phyloP scores from a whole-genome alignment of 202 grass and related monocot genomes.

The Musa balbisiana region DNA sequence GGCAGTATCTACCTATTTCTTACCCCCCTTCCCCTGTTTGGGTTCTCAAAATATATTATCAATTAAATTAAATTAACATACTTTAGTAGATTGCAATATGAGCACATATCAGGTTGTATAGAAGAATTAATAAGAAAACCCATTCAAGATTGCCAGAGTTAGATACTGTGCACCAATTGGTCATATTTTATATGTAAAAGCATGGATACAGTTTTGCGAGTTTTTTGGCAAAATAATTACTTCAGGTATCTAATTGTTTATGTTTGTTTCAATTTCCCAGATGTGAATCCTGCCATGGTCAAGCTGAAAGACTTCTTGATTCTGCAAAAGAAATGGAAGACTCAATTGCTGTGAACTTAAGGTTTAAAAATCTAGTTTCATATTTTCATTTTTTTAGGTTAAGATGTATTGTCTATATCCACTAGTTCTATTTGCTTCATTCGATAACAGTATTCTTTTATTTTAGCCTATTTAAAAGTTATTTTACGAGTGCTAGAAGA shows the following conservation, averaged over 20 bases:
- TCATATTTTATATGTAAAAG: too few species aligned
- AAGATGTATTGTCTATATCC: background rate
- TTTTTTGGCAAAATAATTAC: background rate
- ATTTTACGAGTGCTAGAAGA: too few species aligned
- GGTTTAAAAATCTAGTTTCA: constrained; percentile 28
- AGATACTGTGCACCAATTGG: too few species aligned
- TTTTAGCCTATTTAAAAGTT: too few species aligned
- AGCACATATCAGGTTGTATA: too few species aligned
- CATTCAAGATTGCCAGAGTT: too few species aligned
- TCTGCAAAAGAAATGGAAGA: constrained; percentile 99
- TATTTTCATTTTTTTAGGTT: background rate
- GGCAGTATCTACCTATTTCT: too few species aligned
- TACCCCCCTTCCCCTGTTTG: too few species aligned
- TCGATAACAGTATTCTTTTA: background rate
- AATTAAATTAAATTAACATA: too few species aligned
- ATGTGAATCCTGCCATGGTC: constrained; percentile 97
- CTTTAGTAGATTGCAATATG: too few species aligned
- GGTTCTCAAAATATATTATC: too few species aligned
- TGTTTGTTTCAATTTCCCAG: constrained; percentile 32
- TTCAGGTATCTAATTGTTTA: background rate
- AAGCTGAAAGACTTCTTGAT: constrained; percentile 91
- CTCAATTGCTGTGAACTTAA: constrained; percentile 95
- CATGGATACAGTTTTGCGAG: background rate
- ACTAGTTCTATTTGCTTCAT: background rate
- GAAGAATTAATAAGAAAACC: too few species aligned